Conservation (phyloP, 163 green algal species). For the Prototheca stagnorum region DNA sequence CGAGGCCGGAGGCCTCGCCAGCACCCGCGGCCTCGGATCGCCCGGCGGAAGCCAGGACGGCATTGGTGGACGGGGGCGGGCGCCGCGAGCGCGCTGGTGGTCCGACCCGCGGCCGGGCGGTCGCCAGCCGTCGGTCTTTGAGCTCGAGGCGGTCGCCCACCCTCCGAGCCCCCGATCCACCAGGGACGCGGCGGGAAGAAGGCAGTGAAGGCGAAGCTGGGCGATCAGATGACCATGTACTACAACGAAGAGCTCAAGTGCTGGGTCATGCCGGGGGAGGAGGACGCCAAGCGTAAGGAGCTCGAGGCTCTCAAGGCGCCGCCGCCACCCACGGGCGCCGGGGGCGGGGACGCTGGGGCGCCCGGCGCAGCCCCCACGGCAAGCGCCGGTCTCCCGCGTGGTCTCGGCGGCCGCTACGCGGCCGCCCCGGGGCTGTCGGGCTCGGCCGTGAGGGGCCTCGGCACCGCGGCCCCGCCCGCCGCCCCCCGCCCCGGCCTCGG, state of each 20-base stretch:
- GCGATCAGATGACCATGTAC: slow-evolving; percentile 18
- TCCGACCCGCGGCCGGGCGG: too few relatives aligned
- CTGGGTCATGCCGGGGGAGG: slow-evolving; percentile 20
- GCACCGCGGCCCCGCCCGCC: background rate
- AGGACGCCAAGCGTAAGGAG: slow-evolving; percentile 12
- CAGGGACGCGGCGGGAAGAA: slow-evolving; percentile 11
- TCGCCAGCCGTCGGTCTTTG: too few relatives aligned
- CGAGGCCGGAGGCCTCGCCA: too few relatives aligned
- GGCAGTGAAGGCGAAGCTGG: slow-evolving; percentile 14
- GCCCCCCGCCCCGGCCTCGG: background rate
- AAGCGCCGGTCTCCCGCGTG: background rate
- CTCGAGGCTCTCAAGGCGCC: slow-evolving; percentile 7
- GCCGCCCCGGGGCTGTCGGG: slow-evolving; percentile 1
- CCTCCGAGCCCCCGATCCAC: too few relatives aligned
- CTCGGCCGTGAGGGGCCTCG: background rate
- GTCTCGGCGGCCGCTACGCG: slow-evolving; percentile 6
- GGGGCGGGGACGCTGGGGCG: background rate
- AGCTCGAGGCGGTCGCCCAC: too few relatives aligned
- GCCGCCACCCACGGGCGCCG: background rate
- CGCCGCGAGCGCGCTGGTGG: too few relatives aligned
- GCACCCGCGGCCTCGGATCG: too few relatives aligned
- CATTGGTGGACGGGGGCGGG: too few relatives aligned
- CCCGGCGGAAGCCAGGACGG: too few relatives aligned
- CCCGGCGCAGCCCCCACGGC: slow-evolving; percentile 1
- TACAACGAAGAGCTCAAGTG: slow-evolving; percentile 32